Base-by-base conservation (phyloP, 805 yeast genomes). In the Zygosaccharomyces bailii region DNA sequence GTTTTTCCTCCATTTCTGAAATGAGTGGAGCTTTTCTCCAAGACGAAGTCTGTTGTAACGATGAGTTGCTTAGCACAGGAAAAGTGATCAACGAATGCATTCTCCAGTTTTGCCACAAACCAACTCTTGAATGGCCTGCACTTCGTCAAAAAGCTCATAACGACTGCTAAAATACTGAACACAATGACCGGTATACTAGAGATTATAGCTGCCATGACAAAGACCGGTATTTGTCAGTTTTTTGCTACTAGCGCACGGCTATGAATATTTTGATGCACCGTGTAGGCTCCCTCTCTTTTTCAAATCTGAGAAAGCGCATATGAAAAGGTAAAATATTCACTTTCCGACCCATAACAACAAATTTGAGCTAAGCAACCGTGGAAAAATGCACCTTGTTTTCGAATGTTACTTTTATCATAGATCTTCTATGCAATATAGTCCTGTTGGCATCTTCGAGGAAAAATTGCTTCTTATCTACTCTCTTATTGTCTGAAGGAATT, bases 101-200 rank as follows among this genome's bases (percentile, higher is more conserved):
- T 44, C 23, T 54, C 56, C 6, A 59, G 35, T 24, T 47, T 41
- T 17, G 51, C 33, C 2, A 47, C 45, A 27, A 56, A 45, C 56
- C 60, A 54, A 18, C 37, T 34, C 33, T 49, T 46, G 14, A 55
- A 52, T 3, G 57, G 50, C 32, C 50, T 52, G 33, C 56, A 51
- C 25, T 45, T 53, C 32, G 57, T 49, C 10, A 59, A 43, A 17
- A 56, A 38, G 13, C 57, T 49, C 54, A 60, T 52, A 3, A 41
- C 19, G 6, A 60, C 35, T 23, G 56, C 51, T 20, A 58, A 29
- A 16, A 54, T 25, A 17, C 53, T 44, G 18, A 49, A 42, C 5
- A 50, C 20, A 11, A 54, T 23, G 13, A 46, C 35, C 13, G 46
- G 43, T 4, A 39, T 17, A 23, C 40, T 44, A 5, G 44, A 41